Evolutionary conservation across 1,139 yeast species (phyloP).

Genomic region (Yamadazyma siamensis): DNA sequence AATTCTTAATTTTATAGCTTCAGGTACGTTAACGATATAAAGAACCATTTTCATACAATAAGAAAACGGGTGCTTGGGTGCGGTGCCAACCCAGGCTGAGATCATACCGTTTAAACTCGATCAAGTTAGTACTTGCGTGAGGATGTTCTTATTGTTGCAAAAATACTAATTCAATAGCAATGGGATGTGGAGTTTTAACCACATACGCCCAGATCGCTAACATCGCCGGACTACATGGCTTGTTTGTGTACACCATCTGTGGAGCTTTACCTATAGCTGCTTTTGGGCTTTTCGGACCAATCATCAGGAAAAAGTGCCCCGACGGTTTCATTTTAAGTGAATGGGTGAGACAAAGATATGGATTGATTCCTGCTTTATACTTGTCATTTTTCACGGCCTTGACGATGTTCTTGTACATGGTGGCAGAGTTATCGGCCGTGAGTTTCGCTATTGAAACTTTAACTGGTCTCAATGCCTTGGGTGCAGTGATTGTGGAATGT

Average conservation of each 20-base stretch:
- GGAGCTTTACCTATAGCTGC: constrained; percentile 83
- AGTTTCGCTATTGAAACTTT: constrained; percentile 71
- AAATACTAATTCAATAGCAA: constrained; percentile 43
- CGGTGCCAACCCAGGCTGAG: too few species aligned
- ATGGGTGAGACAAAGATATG: constrained; percentile 86
- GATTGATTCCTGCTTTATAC: constrained; percentile 67
- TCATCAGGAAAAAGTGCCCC: constrained; percentile 76
- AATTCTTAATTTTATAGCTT: constrained; percentile 81
- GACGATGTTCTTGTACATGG: constrained; percentile 85
- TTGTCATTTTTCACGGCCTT: constrained; percentile 78
- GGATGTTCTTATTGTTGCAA: constrained; percentile 40
- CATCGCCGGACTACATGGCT: constrained; percentile 81
- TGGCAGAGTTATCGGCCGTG: constrained; percentile 81
- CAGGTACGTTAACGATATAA: constrained; percentile 58
- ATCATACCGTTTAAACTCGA: constrained; percentile 80
- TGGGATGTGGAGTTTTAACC: constrained; percentile 88
- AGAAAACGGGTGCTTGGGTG: constrained; percentile 52
- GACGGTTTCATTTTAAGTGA: constrained; percentile 92
- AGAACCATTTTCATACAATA: constrained; percentile 5
- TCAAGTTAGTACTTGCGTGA: constrained; percentile 89
- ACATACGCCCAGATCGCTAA: constrained; percentile 88
- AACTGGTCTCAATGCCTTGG: constrained; percentile 77
- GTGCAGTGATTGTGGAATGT: constrained; percentile 83
- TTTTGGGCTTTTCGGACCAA: constrained; percentile 81
- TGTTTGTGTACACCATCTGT: constrained; percentile 74